Evolutionary conservation across 2,329 filamentous ascomycete genomes (phyloP).

Genomic region (Colletotrichum kahawae): DNA sequence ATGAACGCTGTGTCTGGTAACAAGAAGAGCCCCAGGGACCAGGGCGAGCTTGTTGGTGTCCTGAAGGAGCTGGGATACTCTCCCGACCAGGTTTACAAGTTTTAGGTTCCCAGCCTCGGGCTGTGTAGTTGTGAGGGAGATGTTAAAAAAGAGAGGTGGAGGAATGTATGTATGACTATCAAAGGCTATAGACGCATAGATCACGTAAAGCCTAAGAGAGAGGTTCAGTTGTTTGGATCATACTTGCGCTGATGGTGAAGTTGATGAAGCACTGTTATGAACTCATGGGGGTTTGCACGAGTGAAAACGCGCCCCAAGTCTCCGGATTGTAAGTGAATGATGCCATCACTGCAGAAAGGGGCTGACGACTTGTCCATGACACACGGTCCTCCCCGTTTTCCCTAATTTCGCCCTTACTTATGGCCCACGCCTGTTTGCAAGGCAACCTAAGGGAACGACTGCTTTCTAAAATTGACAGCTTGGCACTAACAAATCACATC

Average conservation of each 20-base stretch:
- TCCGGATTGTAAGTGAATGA: not conserved
- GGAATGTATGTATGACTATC: constrained; percentile 7
- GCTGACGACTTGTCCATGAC: accelerated
- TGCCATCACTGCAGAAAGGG: not conserved
- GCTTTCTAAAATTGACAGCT: accelerated
- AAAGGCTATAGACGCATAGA: constrained; percentile 20
- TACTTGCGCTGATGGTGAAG: not conserved
- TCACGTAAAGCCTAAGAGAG: not conserved
- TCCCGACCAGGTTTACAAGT: constrained; percentile 90
- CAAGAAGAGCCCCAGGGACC: constrained; percentile 92
- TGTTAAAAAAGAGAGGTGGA: not conserved
- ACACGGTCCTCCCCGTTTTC: not conserved
- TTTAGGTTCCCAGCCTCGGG: constrained; percentile 52
- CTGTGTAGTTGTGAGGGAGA: not conserved
- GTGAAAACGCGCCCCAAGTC: not conserved
- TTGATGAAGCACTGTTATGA: not conserved
- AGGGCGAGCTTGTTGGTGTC: constrained; percentile 84
- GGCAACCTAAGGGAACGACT: not conserved
- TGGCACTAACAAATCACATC: accelerated
- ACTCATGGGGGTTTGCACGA: not conserved
- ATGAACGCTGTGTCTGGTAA: constrained; percentile 91
- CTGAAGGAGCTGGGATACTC: constrained; percentile 80
- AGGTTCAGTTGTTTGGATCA: not conserved
- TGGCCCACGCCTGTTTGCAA: accelerated
- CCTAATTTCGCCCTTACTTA: not conserved